phyloP scores from a whole-genome alignment of 495 filamentous ascomycete species.

The Aspergillus biplanus region DNA sequence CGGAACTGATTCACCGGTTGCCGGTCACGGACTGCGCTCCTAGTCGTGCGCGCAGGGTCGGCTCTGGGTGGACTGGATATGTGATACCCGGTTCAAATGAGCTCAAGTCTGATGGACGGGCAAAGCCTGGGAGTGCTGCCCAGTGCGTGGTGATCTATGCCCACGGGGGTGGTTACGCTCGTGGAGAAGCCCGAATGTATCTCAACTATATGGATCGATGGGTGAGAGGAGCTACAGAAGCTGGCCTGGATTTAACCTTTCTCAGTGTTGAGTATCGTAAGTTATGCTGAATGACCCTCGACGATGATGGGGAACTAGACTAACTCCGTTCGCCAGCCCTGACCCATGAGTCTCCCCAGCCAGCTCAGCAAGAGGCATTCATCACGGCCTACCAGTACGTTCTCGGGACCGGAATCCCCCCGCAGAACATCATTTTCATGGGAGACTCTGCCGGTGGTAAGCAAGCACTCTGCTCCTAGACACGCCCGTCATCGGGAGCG shows the following conservation, averaged over 20 bases:
- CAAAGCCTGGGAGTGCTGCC: neutral
- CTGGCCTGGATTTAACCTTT: neutral
- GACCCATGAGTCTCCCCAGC: neutral
- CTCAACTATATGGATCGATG: slow-evolving; percentile 1
- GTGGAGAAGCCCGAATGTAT: neutral
- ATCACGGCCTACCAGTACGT: neutral
- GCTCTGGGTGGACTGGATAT: neutral
- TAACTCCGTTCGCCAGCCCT: neutral
- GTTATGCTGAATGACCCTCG: neutral
- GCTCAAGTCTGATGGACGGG: too few species aligned
- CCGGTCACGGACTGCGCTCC: neutral
- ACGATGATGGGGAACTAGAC: neutral
- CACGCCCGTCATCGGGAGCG: neutral
- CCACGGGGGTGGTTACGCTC: neutral
- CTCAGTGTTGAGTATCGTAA: neutral
- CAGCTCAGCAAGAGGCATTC: neutral
- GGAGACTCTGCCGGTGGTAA: slow-evolving; percentile 1
- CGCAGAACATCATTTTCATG: neutral
- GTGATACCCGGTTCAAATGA: too few species aligned
- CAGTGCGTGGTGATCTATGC: neutral
- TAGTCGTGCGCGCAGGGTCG: neutral
- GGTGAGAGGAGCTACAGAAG: neutral
- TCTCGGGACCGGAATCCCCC: neutral
- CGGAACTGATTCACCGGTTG: neutral
- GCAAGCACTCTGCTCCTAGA: neutral